Base-by-base conservation (phyloP, 176 grass and related monocot species). In the Eragrostis nindensis region DNA sequence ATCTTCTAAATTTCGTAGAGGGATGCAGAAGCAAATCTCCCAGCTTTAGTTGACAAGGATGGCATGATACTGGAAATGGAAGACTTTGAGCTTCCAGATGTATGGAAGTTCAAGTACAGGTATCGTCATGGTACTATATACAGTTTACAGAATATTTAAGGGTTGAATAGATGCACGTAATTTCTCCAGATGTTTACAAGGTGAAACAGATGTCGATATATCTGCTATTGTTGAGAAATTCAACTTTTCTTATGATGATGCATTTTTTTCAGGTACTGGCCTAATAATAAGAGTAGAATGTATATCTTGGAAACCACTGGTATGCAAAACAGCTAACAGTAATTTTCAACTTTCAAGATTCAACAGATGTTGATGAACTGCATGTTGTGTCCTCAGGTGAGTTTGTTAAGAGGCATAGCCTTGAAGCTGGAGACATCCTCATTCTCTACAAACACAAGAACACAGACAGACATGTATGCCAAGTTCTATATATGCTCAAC, bases 71-170 rank as follows among this genome's bases (percentile, higher is more conserved):
- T 98, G 59, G 77, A 68, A 54, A 98, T 98, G 92, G 71, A 93
- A 71, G 95, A 98, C 76, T 62, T 98, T 41, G 66, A 53, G 42
- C 54, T 95, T 84, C 84, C 81, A 61, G 54, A 56, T 84, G 80
- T 80, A 78, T 95, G 95, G 95, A 92, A 89, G 64, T 95, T 98
- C 70, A 98, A 95, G 74, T 98, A 90, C 85, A 93, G 90, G 96
- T 80, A 50, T 66, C 59, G 9, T 71, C 47, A 57, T 55, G 6
- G 4, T 48, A 56, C 2, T 63, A 32, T 65, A 52, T 32, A 39
- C 19, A 78, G 17, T 36, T 30, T 46, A 30, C 46, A 18, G 19
- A 36, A 36, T 36, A 36, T 36, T 65, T 74, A 50, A 80, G 27
- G n/a, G 19, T 45, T 44, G 56, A 18, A 84, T 44, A 21, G n/a